phyloP scores from a whole-genome alignment of 805 yeast species.

The Candida incommunis region DNA sequence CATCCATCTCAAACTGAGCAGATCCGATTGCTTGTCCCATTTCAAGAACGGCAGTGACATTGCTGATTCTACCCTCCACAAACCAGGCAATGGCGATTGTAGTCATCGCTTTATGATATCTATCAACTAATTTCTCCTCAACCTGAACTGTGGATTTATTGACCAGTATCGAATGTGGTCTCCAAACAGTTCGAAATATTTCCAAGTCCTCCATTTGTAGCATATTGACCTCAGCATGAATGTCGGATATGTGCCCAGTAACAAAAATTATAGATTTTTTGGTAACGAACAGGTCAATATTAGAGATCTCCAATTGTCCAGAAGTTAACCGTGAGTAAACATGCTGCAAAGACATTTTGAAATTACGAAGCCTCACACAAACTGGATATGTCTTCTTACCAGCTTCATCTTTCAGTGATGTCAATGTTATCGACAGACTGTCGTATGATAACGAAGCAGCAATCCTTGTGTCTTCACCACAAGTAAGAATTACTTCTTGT shows the following conservation, averaged over 20 bases:
- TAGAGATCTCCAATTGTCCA: not conserved
- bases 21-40: not conserved
- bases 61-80: not conserved
- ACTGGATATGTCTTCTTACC: not conserved
- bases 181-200: not conserved
- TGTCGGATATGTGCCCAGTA: not conserved
- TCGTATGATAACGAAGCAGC: not conserved
- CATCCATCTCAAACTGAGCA: not conserved
- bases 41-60: not conserved
- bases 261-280: not conserved
- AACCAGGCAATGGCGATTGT: not conserved
- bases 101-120: not conserved
- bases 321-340: not conserved
- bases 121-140: not conserved
- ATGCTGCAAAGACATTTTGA: not conserved
- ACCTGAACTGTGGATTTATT: not conserved
- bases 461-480: not conserved
- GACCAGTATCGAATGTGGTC: not conserved
- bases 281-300: not conserved
- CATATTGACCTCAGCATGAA: not conserved
- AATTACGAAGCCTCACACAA: not conserved
- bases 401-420: not conserved
- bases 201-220: not conserved
- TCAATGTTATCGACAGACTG: not conserved
- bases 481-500: not conserved